A percentile compares a stretch with the other conserved stretches of the same genome.
Conservation (phyloP, 441 rosid species). For the Cnidoscolus chayamansa region DNA sequence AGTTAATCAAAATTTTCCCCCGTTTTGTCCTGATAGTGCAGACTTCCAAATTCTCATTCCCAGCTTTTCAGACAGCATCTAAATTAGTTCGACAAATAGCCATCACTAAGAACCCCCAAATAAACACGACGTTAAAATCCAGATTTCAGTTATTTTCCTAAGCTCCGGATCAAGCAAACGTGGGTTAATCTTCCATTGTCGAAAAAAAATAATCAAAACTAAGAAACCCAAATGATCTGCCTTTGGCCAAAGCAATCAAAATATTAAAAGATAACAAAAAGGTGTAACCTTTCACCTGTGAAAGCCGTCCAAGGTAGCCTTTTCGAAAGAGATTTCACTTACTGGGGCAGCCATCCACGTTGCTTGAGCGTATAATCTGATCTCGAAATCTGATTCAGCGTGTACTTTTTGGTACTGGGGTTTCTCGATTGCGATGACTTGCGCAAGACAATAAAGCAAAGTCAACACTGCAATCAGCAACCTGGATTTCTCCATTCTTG, state of each 20-base stretch:
- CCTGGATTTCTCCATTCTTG: conserved; percentile 28
- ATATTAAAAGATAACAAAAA: not conserved
- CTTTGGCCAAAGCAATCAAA: not conserved
- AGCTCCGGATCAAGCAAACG: not conserved
- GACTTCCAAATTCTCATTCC: no score
- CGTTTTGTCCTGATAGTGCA: no score
- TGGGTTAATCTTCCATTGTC: not conserved
- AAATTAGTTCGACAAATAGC: no score
- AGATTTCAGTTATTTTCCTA: not conserved
- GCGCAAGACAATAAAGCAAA: conserved; percentile 22
- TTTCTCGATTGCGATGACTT: conserved; percentile 39
- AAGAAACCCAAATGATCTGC: not conserved
- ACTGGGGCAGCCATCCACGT: conserved; percentile 60
- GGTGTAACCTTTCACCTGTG: conserved; percentile 37
- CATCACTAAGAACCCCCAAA: no score
- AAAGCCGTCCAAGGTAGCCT: conserved; percentile 58
- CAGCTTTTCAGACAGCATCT: no score
- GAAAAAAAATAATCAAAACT: not conserved
- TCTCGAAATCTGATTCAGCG: conserved; percentile 58
- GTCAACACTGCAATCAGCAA: conserved; percentile 12
- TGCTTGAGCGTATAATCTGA: conserved; percentile 47
- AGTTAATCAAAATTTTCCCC: no score
- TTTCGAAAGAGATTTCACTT: conserved; percentile 50
- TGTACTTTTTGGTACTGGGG: conserved; percentile 58
- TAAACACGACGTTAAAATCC: no score